Evolutionary conservation across 345 rosid genomes (phyloP), one percentile per base, ranked within the genome.

Genomic region (Salix purpurea): DNA sequence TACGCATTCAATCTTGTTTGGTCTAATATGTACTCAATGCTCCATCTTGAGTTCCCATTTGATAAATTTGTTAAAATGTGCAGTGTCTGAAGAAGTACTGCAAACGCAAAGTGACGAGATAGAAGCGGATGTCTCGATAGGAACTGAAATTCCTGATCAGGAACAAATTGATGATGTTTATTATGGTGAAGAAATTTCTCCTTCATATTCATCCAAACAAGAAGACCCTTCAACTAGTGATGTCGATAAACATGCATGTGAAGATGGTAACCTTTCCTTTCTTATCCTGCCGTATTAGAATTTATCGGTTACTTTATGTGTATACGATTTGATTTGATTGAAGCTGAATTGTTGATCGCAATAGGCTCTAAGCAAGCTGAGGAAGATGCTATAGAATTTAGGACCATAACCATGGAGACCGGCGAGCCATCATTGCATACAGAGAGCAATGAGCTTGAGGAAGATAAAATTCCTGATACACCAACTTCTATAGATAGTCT

Each of bases 71-170:
- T 52, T 37, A n/a, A 19, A 71, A 32, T 26, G 34, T 75, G 83
- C 83, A 85, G 89, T 21, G 1, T 67, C 76, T 69, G 89, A 88
- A 75, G 95, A 85, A 75, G 80, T 2, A 70, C 67, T 54, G 54
- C 79, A 77, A 84, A 74, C 82, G 81, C 85, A 84, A 61, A 82
- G 78, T 32, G 91, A 92, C 26, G 97, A 89, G 75, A 81, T 75
- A 30, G 96, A 90, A 37, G 91, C 88, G 6, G 99, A 89, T 70
- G 79, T 91, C 74, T 91, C 99, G 0, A 87, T 91, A 56, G 97
- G 99, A 54, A 90, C 97, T 21, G 96, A 93, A 72, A 93, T 95
- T 87, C 96, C 97, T 75, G 97, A 89, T 78, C 91, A 89, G 42
- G 91, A 91, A 48, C 83, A 84, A 54, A 72, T 86, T 72, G 95